These are phyloP conservation scores for Musa schizocarpa DNA, from an alignment of 176 grass and related monocot genomes.

Conservation along the genomic window DNA sequence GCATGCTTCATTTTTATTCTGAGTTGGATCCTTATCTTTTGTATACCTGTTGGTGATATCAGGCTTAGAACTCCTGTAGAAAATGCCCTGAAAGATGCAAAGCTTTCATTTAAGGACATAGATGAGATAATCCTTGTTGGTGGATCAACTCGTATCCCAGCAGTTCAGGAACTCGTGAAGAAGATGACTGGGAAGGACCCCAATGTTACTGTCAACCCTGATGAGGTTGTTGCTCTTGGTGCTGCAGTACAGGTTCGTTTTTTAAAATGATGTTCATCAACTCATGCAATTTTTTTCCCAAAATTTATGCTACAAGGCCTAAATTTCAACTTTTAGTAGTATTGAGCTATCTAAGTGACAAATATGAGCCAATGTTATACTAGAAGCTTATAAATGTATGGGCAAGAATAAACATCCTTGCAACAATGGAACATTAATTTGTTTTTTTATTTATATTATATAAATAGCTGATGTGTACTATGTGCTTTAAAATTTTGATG, in stretches of 20 bases:
- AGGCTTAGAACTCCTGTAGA: conserved; percentile 88
- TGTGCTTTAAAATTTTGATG: no score
- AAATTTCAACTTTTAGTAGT: no score
- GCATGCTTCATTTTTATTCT: not conserved
- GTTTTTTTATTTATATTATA: no score
- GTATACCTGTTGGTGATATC: not conserved
- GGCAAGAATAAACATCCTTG: no score
- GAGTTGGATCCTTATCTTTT: not conserved
- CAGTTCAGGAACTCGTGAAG: conserved; percentile 79
- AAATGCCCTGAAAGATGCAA: conserved; percentile 80
- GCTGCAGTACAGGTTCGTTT: conserved; percentile 65
- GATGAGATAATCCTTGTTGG: conserved; percentile 96
- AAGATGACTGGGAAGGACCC: conserved; percentile 89
- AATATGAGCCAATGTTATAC: no score
- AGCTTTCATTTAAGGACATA: conserved; percentile 66
- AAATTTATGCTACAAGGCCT: no score
- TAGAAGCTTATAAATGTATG: no score
- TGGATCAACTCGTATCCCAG: conserved; percentile 84
- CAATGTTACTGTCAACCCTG: conserved; percentile 93
- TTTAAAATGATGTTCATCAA: no score
- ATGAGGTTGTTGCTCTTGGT: conserved; percentile 86
- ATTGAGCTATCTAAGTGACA: no score
- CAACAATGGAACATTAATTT: no score
- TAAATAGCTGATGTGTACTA: no score
- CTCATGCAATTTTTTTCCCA: no score